Percentiles rank a stretch among this genome's conserved stretches.
Conservation (phyloP, 1,284 basidiomycete genomes). For the Naganishia liquefaciens region DNA sequence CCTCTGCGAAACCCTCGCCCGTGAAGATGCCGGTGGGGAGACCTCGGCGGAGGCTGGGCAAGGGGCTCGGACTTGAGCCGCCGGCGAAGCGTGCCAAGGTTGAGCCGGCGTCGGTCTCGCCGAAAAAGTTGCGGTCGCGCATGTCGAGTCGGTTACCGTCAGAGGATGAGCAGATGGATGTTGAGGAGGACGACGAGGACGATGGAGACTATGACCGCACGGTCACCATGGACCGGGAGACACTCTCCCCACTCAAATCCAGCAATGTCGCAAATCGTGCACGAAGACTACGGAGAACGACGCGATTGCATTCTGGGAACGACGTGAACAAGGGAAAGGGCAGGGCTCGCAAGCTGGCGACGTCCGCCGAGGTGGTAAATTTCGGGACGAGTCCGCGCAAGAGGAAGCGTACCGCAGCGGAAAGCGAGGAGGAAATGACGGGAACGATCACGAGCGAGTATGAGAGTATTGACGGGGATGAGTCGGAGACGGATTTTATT, state of each 20-base stretch:
- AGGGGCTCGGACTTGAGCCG: slow-evolving; percentile 1
- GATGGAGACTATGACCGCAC: slow-evolving; percentile 7
- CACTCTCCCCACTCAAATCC: slow-evolving; percentile 9
- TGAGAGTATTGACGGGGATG: slow-evolving; percentile 16
- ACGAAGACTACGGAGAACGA: slow-evolving; percentile 20
- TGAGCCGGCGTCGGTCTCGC: not conserved
- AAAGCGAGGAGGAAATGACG: slow-evolving; percentile 37
- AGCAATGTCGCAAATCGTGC: slow-evolving; percentile 16
- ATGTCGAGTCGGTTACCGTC: not conserved
- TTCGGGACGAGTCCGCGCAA: slow-evolving; percentile 36
- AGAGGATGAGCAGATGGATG: slow-evolving; percentile 5
- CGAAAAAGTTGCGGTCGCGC: slow-evolving; percentile 16
- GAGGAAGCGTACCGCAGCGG: slow-evolving; percentile 36
- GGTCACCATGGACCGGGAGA: not conserved
- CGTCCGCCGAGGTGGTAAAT: slow-evolving; percentile 15
- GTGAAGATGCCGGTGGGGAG: slow-evolving; percentile 19
- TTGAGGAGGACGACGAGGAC: slow-evolving; percentile 20
- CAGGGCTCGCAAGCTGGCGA: slow-evolving; percentile 20
- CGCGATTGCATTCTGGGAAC: slow-evolving; percentile 12
- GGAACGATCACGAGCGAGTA: slow-evolving; percentile 30
- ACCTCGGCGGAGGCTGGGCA: slow-evolving; percentile 15
- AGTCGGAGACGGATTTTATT: slow-evolving; percentile 45
- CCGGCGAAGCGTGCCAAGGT: slow-evolving; percentile 20
- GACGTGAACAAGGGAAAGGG: slow-evolving; percentile 33
- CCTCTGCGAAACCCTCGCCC: slow-evolving; percentile 25